Evolutionary conservation across 257 asterid species (phyloP).

Genomic region (Osmanthus fragrans): DNA sequence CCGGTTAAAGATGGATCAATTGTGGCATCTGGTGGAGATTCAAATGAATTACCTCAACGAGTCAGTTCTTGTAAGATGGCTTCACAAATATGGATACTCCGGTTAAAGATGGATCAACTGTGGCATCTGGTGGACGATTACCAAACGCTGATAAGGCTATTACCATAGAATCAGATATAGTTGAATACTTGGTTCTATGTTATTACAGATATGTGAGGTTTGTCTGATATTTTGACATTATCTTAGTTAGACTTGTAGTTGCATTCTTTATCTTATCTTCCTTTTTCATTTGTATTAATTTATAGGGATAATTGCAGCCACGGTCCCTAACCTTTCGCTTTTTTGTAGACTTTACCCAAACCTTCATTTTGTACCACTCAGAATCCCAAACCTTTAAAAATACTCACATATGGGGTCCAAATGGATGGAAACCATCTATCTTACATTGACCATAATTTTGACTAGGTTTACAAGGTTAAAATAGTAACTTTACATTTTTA

Average conservation of each 20-base stretch:
- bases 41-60: slow-evolving; percentile 46
- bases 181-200: slow-evolving; percentile 17
- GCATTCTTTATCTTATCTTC: background rate
- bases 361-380: too few species aligned
- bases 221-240: background rate
- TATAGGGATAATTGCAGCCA: too few species aligned
- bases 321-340: too few species aligned
- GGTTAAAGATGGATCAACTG: slow-evolving; percentile 44
- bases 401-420: too few species aligned
- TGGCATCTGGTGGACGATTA: slow-evolving; percentile 49
- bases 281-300: background rate
- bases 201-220: slow-evolving; percentile 11
- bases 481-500: too few species aligned
- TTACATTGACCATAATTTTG: too few species aligned
- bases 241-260: slow-evolving; percentile 1
- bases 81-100: slow-evolving; percentile 45
- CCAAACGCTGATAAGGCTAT: slow-evolving; percentile 41
- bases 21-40: slow-evolving; percentile 55
- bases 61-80: slow-evolving; percentile 42
- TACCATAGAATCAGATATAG: slow-evolving; percentile 40
- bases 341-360: too few species aligned
- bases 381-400: too few species aligned
- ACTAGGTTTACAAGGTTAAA: too few species aligned
- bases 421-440: too few species aligned
- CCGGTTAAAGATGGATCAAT: slow-evolving; percentile 43